These are phyloP conservation scores for Chionographis japonica DNA, from an alignment of 106 monocot genomes.

Conservation along the genomic window DNA sequence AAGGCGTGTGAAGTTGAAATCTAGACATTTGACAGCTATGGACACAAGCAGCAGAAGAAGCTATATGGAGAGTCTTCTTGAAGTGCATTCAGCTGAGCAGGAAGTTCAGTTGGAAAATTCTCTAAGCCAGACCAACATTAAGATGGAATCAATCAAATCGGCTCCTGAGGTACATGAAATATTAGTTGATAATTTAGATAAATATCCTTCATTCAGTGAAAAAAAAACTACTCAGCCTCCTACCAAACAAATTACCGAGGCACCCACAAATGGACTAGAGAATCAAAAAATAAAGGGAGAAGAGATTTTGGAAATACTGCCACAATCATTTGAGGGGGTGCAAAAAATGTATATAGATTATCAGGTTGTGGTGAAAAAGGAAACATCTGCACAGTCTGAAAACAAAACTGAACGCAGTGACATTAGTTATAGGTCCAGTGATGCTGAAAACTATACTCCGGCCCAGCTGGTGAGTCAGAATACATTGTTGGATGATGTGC, in stretches of 20 bases:
- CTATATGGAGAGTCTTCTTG: slow-evolving; percentile 52
- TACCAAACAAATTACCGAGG: not conserved
- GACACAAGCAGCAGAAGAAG: slow-evolving; percentile 29
- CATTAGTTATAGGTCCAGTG: slow-evolving; percentile 1
- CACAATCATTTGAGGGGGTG: not conserved
- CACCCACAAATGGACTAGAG: slow-evolving; percentile 9
- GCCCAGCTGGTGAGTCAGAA: too few relatives aligned
- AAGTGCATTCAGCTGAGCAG: slow-evolving; percentile 33
- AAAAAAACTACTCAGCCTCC: slow-evolving; percentile 12
- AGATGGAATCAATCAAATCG: slow-evolving; percentile 21
- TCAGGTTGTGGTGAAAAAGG: slow-evolving; percentile 3
- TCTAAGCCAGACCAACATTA: slow-evolving; percentile 9
- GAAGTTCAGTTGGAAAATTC: slow-evolving; percentile 33
- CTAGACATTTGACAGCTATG: slow-evolving; percentile 23
- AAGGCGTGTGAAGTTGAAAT: slow-evolving; percentile 56
- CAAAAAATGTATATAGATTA: not conserved
- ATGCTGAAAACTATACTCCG: too few relatives aligned
- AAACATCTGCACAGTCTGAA: slow-evolving; percentile 6
- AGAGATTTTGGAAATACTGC: slow-evolving; percentile 12
- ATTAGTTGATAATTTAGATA: slow-evolving; percentile 18
- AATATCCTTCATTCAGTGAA: slow-evolving; percentile 9
- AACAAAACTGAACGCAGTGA: not conserved
- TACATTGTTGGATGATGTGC: not conserved
- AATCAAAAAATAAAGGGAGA: slow-evolving; percentile 2
- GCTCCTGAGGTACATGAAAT: slow-evolving; percentile 27